Evolutionary conservation across 306 rosid species (phyloP).

Genomic region (Acmispon strigosus): DNA sequence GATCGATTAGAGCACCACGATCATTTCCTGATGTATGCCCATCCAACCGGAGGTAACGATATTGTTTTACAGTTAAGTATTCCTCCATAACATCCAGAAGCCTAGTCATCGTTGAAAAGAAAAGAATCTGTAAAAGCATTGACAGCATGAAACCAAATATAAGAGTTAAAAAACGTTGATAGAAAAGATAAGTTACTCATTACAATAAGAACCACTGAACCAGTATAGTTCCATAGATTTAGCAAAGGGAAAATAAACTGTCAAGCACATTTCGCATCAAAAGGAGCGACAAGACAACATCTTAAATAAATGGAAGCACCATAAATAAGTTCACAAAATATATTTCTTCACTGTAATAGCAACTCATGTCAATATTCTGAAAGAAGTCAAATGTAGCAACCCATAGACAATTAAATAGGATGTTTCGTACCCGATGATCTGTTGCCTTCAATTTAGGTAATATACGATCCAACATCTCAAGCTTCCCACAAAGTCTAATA

Average conservation of each 20-base stretch:
- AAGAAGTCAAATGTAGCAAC: background rate
- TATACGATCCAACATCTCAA: slow-evolving; percentile 95
- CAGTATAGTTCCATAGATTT: background rate
- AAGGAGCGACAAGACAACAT: slow-evolving; percentile 2
- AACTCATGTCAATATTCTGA: background rate
- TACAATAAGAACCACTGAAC: background rate
- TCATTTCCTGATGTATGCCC: slow-evolving; percentile 97
- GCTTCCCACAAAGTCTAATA: slow-evolving; percentile 96
- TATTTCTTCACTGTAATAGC: slow-evolving; percentile 5
- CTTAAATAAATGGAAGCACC: background rate
- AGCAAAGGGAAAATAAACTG: slow-evolving; percentile 12
- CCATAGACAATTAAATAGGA: background rate
- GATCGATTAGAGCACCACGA: slow-evolving; percentile 93
- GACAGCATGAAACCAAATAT: slow-evolving; percentile 5
- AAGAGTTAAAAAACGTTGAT: background rate
- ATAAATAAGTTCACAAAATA: background rate
- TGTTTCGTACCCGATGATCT: slow-evolving; percentile 85
- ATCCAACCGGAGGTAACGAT: slow-evolving; percentile 88
- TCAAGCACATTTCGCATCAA: background rate
- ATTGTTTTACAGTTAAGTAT: slow-evolving; percentile 72
- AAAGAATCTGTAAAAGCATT: slow-evolving; percentile 71
- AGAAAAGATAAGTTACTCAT: background rate
- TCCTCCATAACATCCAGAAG: slow-evolving; percentile 99
- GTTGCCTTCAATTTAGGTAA: slow-evolving; percentile 93
- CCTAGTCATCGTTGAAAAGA: slow-evolving; percentile 99